Evolutionary conservation across 2,329 filamentous ascomycete species (phyloP), one percentile per base, ranked within the genome.

Genomic region (Aspergillus luchuensis): DNA sequence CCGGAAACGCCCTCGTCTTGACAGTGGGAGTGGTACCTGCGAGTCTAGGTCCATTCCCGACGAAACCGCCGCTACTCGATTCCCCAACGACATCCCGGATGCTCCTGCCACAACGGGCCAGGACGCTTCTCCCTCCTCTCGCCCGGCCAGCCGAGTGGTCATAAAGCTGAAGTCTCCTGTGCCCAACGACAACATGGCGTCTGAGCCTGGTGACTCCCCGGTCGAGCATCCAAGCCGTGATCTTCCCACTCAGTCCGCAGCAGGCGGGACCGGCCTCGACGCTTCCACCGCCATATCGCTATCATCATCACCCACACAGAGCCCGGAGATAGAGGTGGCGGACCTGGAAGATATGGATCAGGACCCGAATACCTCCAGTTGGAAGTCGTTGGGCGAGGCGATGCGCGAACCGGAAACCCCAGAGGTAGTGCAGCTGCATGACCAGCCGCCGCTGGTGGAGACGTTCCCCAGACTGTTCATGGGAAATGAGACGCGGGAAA

Each of bases 311-410:
- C 75, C 79, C 11, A 71, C 74, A 19, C 74, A 74, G 47, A 81
- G 79, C 56, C 79, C 78, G 10, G 76, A 80, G 58, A 82, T 82
- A 33, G 80, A 83, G 67, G 79, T 82, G 15, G 79, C 80, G 7
- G 79, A 81, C 47, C 69, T 77, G 17, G 81, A 83, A 69, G 81
- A 82, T 59, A 79, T 80, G 66, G 78, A 80, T 55, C 78, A 81
- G 64, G 79, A 82, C 56, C 75, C 78, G 2, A 76, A 76, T 30
- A 74, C 75, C 19, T 79, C 79, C 8, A 78, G 69, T 62, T 82
- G 80, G 80, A 75, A 71, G 59, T 68, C 72, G 3, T 61, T 79
- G 56, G 74, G 68, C 11, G 75, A 75, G 36, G 72, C 69, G 11
- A 54, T 76, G 49, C 72, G 71, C 41, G 72, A 75, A 10, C 69